Conservation (phyloP, 495 filamentous ascomycete species). For the Collariella sp. region DNA sequence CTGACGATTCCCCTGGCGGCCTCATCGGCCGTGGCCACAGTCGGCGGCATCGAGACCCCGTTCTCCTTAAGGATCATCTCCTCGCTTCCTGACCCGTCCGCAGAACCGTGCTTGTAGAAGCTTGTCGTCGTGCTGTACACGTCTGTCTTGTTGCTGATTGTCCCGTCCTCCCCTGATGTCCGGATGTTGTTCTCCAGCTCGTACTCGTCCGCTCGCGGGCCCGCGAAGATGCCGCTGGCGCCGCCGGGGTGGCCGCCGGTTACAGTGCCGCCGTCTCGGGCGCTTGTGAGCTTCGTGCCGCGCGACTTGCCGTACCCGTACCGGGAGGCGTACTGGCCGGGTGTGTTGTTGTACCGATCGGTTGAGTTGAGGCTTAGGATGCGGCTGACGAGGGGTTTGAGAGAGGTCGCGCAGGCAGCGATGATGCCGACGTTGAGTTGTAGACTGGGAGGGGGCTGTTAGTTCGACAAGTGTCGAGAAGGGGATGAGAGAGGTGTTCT, state of each 20-base stretch:
- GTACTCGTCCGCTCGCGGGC: neutral
- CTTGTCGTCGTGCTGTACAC: slow-evolving; percentile 1
- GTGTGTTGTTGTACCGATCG: slow-evolving; percentile 2
- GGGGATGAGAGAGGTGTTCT: neutral
- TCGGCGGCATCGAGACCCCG: neutral
- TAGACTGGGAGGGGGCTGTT: slow-evolving; percentile 3
- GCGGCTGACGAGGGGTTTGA: slow-evolving; percentile 15
- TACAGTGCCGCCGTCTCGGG: neutral
- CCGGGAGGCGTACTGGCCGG: neutral
- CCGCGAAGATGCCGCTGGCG: neutral
- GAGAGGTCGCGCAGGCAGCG: slow-evolving; percentile 16
- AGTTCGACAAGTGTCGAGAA: neutral
- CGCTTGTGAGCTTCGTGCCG: neutral
- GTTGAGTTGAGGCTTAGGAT: slow-evolving; percentile 8
- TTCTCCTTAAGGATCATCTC: slow-evolving; percentile 5
- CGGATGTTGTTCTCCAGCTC: neutral
- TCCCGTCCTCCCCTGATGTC: neutral
- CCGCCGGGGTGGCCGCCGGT: neutral
- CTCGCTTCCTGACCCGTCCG: slow-evolving; percentile 4
- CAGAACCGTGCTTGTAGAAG: slow-evolving; percentile 4
- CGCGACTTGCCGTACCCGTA: slow-evolving; percentile 4
- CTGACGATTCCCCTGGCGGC: slow-evolving; percentile 6
- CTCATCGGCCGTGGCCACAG: neutral
- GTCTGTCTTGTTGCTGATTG: neutral
- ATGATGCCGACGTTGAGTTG: slow-evolving; percentile 18